These are phyloP conservation scores for Coriolopsis trogii DNA, from an alignment of 1,284 basidiomycete genomes.

Conservation along the genomic window DNA sequence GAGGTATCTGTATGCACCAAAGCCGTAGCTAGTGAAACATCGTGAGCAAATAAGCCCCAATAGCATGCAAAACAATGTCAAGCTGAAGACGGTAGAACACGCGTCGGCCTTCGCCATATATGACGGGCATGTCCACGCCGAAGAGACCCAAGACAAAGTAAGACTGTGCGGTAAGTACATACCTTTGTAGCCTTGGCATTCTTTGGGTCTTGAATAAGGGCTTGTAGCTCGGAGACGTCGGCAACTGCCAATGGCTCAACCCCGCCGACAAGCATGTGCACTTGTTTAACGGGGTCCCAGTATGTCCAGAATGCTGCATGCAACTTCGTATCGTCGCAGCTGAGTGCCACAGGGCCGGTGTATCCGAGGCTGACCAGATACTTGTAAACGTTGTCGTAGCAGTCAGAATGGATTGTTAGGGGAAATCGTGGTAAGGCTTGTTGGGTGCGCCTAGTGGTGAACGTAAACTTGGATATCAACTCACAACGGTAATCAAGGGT, in stretches of 20 bases:
- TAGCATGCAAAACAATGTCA: too few species aligned
- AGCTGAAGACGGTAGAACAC: too few species aligned
- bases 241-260: conserved; percentile 21
- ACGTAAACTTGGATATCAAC: neutral
- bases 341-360: conserved; percentile 32
- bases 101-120: too few species aligned
- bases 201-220: conserved; percentile 1
- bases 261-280: conserved; percentile 20
- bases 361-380: conserved; percentile 28
- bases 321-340: conserved; percentile 41
- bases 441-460: neutral
- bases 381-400: conserved; percentile 24
- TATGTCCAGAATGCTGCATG: conserved; percentile 28
- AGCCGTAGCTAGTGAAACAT: conserved; percentile 26
- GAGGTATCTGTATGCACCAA: conserved; percentile 28
- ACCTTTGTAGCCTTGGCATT: conserved; percentile 26
- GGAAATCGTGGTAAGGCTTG: conserved; percentile 17
- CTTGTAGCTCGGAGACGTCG: conserved; percentile 16
- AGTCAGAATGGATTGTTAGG: conserved; percentile 14
- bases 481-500: neutral
- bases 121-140: too few species aligned
- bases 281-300: conserved; percentile 25
- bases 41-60: neutral
- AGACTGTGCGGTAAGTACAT: neutral
- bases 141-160: too few species aligned